Evolutionary conservation across 495 filamentous ascomycete species (phyloP), one percentile per base, ranked within the genome.

Genomic region (Hyaloscypha variabilis): DNA sequence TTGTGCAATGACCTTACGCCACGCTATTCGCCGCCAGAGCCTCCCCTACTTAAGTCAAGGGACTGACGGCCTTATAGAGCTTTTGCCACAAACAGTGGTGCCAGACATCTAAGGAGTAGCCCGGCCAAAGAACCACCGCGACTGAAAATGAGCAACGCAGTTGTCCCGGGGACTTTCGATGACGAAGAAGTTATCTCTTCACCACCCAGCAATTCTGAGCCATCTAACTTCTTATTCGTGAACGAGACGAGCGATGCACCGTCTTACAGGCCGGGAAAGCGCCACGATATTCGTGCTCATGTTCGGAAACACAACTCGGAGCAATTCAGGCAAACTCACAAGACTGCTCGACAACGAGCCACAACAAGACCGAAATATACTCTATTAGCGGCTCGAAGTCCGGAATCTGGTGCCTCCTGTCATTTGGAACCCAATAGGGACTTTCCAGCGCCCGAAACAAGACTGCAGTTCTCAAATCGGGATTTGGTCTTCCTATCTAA

Each of bases 261-360:
- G 49, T n/a, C 17, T n/a, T 51, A 51, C 49, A 51, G 19, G 23
- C 19, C 23, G 49, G 49, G 49, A n/a, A 24, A 51, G 19, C 49
- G 49, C 49, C 49, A 51, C 23, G 49, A 51, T 19, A 17, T 51
- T 51, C 49, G 49, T 51, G 6, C 49, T 51, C 49, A 51, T 51
- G 14, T 51, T 19, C 49, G 49, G 23, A 51, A 17, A 51, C 19
- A 51, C 49, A 24, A n/a, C 23, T 19, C 49, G 49, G 19, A 51
- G 49, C 19, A 24, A 51, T 51, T 51, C 49, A 51, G 6, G 49
- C 5, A 51, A 24, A 51, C 17, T 19, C 49, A 51, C 49, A 51
- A 51, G 19, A 51, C 49, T 51, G 49, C 19, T n/a, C 5, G 49
- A 24, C 6, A 51, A 51, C 17, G 23, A 24, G 49, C 23, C 19